Conservation (phyloP, 1,284 basidiomycete species). For the Microbotryum silenes-acaulis region DNA sequence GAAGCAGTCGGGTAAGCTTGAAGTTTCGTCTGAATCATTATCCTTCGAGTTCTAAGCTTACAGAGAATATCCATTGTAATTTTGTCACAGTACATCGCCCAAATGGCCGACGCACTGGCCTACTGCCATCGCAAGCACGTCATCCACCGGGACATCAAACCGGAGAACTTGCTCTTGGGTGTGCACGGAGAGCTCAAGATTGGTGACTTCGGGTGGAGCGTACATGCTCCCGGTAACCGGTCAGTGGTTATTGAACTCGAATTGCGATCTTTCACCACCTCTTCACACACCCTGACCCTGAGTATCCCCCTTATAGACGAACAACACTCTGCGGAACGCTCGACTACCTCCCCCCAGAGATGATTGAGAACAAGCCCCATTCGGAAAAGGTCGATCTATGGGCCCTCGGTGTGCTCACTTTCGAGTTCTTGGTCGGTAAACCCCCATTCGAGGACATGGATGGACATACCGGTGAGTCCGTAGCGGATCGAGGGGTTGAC, state of each 20-base stretch:
- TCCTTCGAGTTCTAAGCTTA: no score
- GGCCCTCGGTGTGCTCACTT: slow-evolving; percentile 92
- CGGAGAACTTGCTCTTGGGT: slow-evolving; percentile 90
- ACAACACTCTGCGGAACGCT: slow-evolving; percentile 89
- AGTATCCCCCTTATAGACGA: slow-evolving; percentile 41
- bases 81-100: slow-evolving; percentile 69
- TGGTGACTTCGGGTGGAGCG: slow-evolving; percentile 97
- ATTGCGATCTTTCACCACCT: not conserved
- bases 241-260: slow-evolving; percentile 5
- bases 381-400: slow-evolving; percentile 88
- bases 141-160: slow-evolving; percentile 98
- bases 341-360: slow-evolving; percentile 96
- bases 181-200: slow-evolving; percentile 97
- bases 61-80: no score
- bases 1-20: slow-evolving; percentile 54
- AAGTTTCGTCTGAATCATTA: not conserved
- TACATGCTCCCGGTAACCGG: slow-evolving; percentile 88
- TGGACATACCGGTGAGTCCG: slow-evolving; percentile 57
- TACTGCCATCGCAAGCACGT: slow-evolving; percentile 96
- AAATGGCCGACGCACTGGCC: slow-evolving; percentile 92
- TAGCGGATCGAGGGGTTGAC: not conserved
- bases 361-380: slow-evolving; percentile 86
- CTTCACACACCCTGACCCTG: not conserved
- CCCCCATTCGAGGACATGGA: slow-evolving; percentile 89
- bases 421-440: slow-evolving; percentile 85